Base-by-base conservation (phyloP, 805 yeast species). In the Diddensiella transvaalensis region DNA sequence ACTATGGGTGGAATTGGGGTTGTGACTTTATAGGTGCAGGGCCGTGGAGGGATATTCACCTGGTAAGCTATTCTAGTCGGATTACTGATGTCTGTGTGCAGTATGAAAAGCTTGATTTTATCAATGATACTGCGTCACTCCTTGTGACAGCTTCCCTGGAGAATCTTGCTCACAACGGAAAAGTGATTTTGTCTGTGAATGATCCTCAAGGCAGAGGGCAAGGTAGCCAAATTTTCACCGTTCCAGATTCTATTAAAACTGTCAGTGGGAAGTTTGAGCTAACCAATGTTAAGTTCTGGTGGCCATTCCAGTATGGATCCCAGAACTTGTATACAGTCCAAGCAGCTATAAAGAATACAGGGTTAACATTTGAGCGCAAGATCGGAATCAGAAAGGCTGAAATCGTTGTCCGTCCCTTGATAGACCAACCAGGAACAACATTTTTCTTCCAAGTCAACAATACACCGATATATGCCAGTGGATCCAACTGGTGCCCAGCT, bases 1-100 rank as follows among this genome's bases (percentile, higher is more conserved):
- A 74, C 51, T 77, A 67, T 55, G 81, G 81, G 1, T 77, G 80
- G 82, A 81, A 77, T 56, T 77, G 81, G 82, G 80, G 79, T 15
- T 62, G 76, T 4, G 52, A 61, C 3, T 54, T 72, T 42, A 57
- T 70, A 54, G 65, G 74, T 2, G 71, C 76, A 55, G 79, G 79
- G 3, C 74, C 75, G 1, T 74, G 65, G 51, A 63, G 62, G 47
- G 75, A 73, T 0, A 62, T 75, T 3, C 54, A 48, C 21, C 53
- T 72, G 18, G 57, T 63, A 19, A 46, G 51, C 6, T 64, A 53
- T 46, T 46, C 48, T 3, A 53, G 52, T 3, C 30, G 50, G 2
- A 51, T 63, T 24, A 51, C 40, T 3, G 62, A 60, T 38, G 48
- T 59, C 32, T 53, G 46, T 18, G 58, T 56, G 11, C 43, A 49